These are phyloP conservation scores for Cryptococcus hybrid DNA, from an alignment of 1,284 basidiomycete species.

Conservation along the genomic window DNA sequence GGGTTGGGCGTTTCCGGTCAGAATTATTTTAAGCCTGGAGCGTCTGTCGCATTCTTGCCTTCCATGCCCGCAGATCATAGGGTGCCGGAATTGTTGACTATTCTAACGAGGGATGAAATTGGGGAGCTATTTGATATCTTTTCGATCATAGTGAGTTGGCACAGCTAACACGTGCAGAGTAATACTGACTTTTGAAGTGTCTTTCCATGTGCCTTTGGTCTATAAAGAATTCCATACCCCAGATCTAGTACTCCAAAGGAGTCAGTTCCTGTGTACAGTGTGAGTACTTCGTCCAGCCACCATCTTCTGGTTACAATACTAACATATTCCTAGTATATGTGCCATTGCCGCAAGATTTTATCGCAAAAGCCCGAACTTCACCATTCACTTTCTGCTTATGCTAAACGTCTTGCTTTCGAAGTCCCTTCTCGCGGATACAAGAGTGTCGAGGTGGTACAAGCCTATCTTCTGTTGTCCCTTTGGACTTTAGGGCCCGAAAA, in stretches of 20 bases:
- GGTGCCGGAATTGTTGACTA: slow-evolving; percentile 78
- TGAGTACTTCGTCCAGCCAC: slow-evolving; percentile 51
- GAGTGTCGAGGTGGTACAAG: slow-evolving; percentile 91
- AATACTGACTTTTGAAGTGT: slow-evolving; percentile 23
- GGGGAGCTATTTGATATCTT: slow-evolving; percentile 89
- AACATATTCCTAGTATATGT: slow-evolving; percentile 57
- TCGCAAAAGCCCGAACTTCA: slow-evolving; percentile 79
- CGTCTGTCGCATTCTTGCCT: slow-evolving; percentile 42
- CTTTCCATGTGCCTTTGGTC: slow-evolving; percentile 56
- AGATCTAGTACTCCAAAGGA: slow-evolving; percentile 83
- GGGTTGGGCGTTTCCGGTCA: slow-evolving; percentile 68
- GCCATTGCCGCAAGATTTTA: slow-evolving; percentile 93
- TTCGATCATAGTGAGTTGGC: slow-evolving; percentile 50
- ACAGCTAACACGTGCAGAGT: background rate
- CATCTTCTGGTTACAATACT: background rate
- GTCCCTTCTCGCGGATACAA: slow-evolving; percentile 79
- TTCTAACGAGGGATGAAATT: slow-evolving; percentile 78
- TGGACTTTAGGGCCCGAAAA: slow-evolving; percentile 92
- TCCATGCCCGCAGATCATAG: slow-evolving; percentile 15
- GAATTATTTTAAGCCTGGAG: slow-evolving; percentile 92
- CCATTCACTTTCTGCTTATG: slow-evolving; percentile 71
- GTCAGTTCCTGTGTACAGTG: slow-evolving; percentile 91
- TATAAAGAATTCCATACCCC: slow-evolving; percentile 88
- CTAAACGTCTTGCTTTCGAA: slow-evolving; percentile 87
- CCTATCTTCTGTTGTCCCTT: slow-evolving; percentile 74